Base-by-base conservation (phyloP, 495 filamentous ascomycete genomes). In the Delitschia confertaspora region DNA sequence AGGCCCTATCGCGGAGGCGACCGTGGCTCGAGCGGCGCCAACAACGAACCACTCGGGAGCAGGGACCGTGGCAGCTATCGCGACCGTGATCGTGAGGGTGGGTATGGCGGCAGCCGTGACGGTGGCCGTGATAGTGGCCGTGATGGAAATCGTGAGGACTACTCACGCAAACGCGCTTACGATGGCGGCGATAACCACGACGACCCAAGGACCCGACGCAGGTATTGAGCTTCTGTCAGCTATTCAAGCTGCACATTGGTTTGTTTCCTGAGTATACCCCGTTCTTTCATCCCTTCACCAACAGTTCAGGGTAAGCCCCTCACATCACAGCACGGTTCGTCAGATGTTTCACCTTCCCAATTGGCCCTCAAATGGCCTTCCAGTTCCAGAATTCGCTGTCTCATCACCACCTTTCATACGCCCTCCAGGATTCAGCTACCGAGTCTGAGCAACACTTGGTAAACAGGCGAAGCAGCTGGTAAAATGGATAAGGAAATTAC, bases 181-280 rank as follows among this genome's bases (percentile, higher is more conserved):
- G 62, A 70, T 29, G 76, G 75, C n/a, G n/a, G n/a, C 42, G 72
- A 76, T 58, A 63, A 74, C 48, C 79, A 85, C 59, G 83, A 89
- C 53, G 84, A 91, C 61, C 77, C 82, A 26, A 76, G 86, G 42
- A 82, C 79, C 59, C 74, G 85, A 57, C 76, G 60, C 20, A 39
- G 53, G 40, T 59, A 59, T 33, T 59, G 38, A 56, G 47, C 46
- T 40, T 22, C 27, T 39, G 22, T 10, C 27, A 23, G 3, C 30
- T 22, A 36, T 32, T 37, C 14, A 21, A 31, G 35, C 21, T 29
- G 26, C 40, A 37, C 19, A 55, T 50, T 53, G 59, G 61, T 68
- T 65, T 69, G 64, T 63, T 66, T 39, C 36, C 25, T 25, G 66
- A 55, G 70, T 74, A 68, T 69, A 68, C 71, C 51, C 60, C 54